Evolutionary conservation across 805 yeast species (phyloP).

Genomic region (Maudiozyma turicensis): DNA sequence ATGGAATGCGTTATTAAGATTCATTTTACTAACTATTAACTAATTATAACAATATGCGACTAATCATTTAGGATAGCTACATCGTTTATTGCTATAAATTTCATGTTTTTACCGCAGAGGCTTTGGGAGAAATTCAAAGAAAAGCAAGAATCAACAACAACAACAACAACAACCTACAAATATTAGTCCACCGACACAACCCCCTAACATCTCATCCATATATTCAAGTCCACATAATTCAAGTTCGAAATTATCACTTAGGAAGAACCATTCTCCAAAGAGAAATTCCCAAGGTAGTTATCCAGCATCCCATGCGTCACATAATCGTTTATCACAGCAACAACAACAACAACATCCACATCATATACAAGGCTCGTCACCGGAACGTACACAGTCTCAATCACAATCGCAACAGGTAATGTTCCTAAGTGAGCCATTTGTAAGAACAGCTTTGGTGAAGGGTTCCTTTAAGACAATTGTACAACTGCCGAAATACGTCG

Average conservation of each 20-base stretch:
- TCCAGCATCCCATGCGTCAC: conserved; percentile 7
- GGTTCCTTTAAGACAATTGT: conserved; percentile 96
- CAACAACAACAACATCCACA: conserved; percentile 3
- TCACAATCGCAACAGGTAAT: conserved; percentile 30
- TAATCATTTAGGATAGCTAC: no score
- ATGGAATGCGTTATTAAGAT: no score
- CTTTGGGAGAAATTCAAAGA: conserved; percentile 48
- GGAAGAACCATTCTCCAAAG: conserved; percentile 29
- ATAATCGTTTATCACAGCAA: background rate
- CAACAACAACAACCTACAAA: conserved; percentile 8
- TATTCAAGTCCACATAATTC: conserved; percentile 34
- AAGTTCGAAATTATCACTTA: conserved; percentile 38
- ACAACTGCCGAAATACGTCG: conserved; percentile 90
- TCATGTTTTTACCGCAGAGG: conserved; percentile 31
- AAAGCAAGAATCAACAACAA: conserved; percentile 29
- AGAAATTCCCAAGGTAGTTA: conserved; percentile 18
- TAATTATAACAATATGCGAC: no score
- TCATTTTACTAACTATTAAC: no score
- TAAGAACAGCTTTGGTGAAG: conserved; percentile 86
- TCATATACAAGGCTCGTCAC: background rate
- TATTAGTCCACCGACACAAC: conserved; percentile 6
- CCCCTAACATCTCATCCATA: conserved; percentile 16
- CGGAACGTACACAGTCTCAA: background rate
- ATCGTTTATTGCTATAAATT: no score
- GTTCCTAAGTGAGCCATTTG: conserved; percentile 86